These are phyloP conservation scores for Geranomyces michiganensis DNA, from an alignment of 192 early-diverging fungal genomes.

Conservation along the genomic window DNA sequence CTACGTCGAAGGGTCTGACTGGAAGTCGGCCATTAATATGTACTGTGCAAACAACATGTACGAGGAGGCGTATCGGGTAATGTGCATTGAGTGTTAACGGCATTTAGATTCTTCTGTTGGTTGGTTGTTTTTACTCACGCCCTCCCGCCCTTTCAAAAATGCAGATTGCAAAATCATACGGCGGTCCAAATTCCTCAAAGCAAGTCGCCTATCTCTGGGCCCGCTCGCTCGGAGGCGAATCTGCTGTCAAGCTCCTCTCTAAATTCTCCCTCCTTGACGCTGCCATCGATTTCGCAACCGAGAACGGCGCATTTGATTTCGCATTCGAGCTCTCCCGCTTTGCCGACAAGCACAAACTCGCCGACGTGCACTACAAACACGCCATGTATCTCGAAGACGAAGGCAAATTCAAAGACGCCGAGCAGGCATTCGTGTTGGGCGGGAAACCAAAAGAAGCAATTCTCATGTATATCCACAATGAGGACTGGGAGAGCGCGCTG, in stretches of 20 bases:
- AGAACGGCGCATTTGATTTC: constrained; percentile 70
- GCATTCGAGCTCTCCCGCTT: constrained; percentile 66
- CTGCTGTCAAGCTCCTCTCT: constrained; percentile 63
- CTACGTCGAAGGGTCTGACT: constrained; percentile 64
- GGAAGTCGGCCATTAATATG: constrained; percentile 70
- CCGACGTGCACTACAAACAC: constrained; percentile 69
- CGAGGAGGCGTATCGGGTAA: constrained; percentile 66
- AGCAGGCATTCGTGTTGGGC: constrained; percentile 60
- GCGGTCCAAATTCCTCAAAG: constrained; percentile 59
- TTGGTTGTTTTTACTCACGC: background rate
- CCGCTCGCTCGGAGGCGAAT: constrained; percentile 63
- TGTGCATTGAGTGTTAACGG: background rate
- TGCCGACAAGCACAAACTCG: constrained; percentile 63
- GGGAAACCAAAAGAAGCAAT: constrained; percentile 74
- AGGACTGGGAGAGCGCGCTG: constrained; percentile 66
- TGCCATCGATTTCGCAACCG: constrained; percentile 69
- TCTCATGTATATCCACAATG: constrained; percentile 70
- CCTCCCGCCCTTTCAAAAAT: too few relatives aligned
- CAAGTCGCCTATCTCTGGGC: constrained; percentile 73
- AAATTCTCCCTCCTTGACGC: constrained; percentile 64
- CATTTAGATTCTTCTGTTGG: background rate
- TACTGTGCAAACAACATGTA: constrained; percentile 67
- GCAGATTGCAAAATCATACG: constrained; percentile 60
- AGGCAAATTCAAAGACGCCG: constrained; percentile 66
- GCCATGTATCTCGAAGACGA: constrained; percentile 65